Percentiles rank a stretch among this genome's conserved stretches.
These are phyloP conservation scores for Aegle marmelos DNA, from an alignment of 345 rosid genomes.

Conservation along the genomic window DNA sequence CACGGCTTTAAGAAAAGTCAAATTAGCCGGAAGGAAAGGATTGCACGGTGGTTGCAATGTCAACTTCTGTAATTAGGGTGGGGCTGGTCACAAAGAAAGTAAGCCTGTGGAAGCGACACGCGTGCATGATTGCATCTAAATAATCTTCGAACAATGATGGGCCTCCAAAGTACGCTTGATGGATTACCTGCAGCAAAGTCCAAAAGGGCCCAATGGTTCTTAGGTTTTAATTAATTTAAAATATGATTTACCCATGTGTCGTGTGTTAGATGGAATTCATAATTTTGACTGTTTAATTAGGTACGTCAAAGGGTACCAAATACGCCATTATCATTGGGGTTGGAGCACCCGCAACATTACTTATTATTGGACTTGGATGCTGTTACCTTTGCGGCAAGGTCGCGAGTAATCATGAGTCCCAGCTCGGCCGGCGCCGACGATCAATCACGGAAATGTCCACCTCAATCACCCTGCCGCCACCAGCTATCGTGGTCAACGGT, in stretches of 20 bases:
- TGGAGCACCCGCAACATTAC: constrained; percentile 17
- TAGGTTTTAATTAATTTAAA: not conserved
- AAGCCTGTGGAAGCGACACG: not conserved
- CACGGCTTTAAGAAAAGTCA: not conserved
- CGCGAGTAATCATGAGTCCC: not conserved
- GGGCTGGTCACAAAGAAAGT: not conserved
- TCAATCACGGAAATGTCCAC: not conserved
- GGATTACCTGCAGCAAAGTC: not conserved
- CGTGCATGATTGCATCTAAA: not conserved
- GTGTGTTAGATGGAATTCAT: not conserved
- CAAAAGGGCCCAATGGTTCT: not conserved
- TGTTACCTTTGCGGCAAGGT: not conserved
- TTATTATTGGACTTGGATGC: constrained; percentile 17
- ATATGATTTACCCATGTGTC: not conserved
- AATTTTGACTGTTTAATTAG: constrained; percentile 2
- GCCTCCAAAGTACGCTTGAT: too few relatives aligned
- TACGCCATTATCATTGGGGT: constrained; percentile 16
- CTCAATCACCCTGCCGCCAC: not conserved
- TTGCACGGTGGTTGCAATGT: not conserved
- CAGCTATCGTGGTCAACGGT: not conserved
- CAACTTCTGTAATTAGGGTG: not conserved
- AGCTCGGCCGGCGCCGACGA: not conserved
- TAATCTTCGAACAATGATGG: too few relatives aligned
- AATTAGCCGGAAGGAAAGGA: too few relatives aligned
- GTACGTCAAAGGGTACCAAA: constrained; percentile 20